These are phyloP conservation scores for Spinacia oleracea DNA, from an alignment of 179 eudicot genomes.

Conservation along the genomic window DNA sequence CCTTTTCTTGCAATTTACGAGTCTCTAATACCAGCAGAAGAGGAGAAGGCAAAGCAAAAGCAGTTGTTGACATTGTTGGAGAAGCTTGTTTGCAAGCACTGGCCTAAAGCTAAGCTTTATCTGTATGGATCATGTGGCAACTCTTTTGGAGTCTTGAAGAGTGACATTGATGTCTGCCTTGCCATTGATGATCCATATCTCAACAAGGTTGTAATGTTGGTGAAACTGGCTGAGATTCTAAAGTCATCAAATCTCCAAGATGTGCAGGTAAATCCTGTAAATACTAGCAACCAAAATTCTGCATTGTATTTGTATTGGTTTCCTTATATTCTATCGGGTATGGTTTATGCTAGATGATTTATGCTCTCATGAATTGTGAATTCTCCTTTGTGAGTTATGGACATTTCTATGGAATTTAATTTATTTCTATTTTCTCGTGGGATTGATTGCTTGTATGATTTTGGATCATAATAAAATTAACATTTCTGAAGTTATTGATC, in stretches of 20 bases:
- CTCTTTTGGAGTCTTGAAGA: constrained; percentile 86
- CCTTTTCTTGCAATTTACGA: constrained; percentile 65
- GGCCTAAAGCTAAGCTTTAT: constrained; percentile 81
- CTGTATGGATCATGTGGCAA: constrained; percentile 97
- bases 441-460: background rate
- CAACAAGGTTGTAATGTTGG: constrained; percentile 68
- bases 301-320: background rate
- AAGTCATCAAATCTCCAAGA: constrained; percentile 75
- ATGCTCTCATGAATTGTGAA: background rate
- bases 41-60: constrained; percentile 81
- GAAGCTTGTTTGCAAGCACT: constrained; percentile 74
- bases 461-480: too few relatives aligned
- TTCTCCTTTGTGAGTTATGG: background rate
- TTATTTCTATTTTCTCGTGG: background rate
- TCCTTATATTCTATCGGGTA: background rate
- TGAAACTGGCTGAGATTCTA: constrained; percentile 82
- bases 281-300: background rate
- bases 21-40: constrained; percentile 78
- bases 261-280: constrained; percentile 69
- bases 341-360: background rate
- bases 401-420: background rate
- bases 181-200: constrained; percentile 53
- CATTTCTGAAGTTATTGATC: background rate
- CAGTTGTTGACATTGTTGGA: constrained; percentile 67
- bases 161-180: constrained; percentile 96